Conservation (phyloP, 176 grass and related monocot genomes). For the Eragrostis curvula region DNA sequence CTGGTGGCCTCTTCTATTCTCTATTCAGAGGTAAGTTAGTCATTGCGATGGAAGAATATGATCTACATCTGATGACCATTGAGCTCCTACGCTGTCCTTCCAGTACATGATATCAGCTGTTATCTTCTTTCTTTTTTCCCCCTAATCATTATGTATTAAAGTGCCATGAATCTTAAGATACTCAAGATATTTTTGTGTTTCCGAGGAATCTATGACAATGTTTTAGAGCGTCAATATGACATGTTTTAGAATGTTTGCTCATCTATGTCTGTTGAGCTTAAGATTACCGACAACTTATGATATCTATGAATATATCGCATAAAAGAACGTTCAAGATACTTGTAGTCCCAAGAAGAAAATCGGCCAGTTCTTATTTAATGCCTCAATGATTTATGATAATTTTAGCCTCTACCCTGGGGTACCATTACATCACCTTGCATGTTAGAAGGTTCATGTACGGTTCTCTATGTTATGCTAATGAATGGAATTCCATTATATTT, state of each 20-base stretch:
- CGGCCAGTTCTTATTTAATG: constrained; percentile 9
- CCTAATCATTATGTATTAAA: background rate
- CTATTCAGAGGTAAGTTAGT: constrained; percentile 86
- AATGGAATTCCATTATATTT: constrained; percentile 20
- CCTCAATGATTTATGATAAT: constrained; percentile 21
- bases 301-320: no score
- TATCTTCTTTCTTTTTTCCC: background rate
- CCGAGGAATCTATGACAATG: no score
- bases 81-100: constrained; percentile 21
- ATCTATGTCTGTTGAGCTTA: no score
- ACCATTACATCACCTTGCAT: constrained; percentile 19
- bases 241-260: no score
- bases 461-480: constrained; percentile 23
- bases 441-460: constrained; percentile 13
- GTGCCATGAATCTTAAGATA: constrained; percentile 17
- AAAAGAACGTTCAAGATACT: background rate
- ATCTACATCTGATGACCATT: constrained; percentile 30
- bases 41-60: constrained; percentile 6
- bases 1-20: constrained; percentile 94
- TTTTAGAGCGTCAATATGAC: no score
- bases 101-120: constrained; percentile 1
- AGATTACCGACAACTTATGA: no score
- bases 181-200: no score
- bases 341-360: constrained; percentile 2
- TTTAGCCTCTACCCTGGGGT: background rate